These are phyloP conservation scores for Pythium angustatum DNA, from an alignment of 352 stramenopile genomes.

Conservation along the genomic window DNA sequence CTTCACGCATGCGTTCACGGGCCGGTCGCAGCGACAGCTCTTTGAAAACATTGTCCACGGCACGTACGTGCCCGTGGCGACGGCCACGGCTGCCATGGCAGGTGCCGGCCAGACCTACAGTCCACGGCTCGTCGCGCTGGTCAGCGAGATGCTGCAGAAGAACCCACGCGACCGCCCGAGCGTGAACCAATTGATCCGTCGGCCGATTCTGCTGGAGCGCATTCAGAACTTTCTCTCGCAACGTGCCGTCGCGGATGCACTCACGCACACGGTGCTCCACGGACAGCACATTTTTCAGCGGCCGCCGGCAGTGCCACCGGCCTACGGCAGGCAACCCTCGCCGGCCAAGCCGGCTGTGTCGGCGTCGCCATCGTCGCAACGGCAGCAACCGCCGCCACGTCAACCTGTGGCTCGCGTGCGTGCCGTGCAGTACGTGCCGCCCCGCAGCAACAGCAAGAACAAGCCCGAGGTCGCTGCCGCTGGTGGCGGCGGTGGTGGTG, in stretches of 20 bases:
- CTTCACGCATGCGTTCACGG: constrained; percentile 89
- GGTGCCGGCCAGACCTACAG: constrained; percentile 21
- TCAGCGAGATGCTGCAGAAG: constrained; percentile 62
- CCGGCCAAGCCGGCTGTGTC: no score
- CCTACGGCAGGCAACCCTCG: no score
- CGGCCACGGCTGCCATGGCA: background rate
- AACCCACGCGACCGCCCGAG: constrained; percentile 61
- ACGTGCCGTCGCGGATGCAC: constrained; percentile 48
- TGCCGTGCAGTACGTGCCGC: constrained; percentile 7
- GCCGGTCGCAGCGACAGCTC: constrained; percentile 71
- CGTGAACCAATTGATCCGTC: constrained; percentile 60
- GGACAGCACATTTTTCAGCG: constrained; percentile 62
- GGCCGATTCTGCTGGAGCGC: constrained; percentile 54
- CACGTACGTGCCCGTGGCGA: constrained; percentile 27
- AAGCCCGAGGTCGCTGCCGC: background rate
- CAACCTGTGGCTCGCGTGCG: background rate
- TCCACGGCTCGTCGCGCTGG: constrained; percentile 35
- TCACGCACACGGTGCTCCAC: constrained; percentile 74
- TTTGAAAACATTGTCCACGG: constrained; percentile 71
- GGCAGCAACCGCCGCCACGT: background rate
- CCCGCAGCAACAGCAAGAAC: constrained; percentile 1
- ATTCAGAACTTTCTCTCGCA: constrained; percentile 69
- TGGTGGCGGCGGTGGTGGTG: no score
- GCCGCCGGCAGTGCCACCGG: background rate
- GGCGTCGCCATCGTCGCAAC: no score